Evolutionary conservation across 768 basidiomycete species (phyloP), one percentile per base, ranked within the genome.

Genomic region (Kwoniella sp.): DNA sequence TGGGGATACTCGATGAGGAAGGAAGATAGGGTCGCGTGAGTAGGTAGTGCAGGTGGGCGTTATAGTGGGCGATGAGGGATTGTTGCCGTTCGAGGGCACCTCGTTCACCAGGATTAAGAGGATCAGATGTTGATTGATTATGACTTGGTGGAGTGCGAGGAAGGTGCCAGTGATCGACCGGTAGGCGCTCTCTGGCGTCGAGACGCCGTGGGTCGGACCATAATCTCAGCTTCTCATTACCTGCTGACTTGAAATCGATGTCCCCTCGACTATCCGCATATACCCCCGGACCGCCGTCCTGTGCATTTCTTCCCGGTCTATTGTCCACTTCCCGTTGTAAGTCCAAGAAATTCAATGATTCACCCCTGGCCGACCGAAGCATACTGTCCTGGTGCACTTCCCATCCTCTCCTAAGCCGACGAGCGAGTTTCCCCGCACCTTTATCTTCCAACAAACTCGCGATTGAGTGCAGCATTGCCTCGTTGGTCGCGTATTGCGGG

Each of bases 351-450:
- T 37, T 25, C 13, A 50, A 11, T 4, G 48, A 52, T 55, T 38
- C 8, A 11, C 55, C 31, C 25, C 41, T 3, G 20, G 5, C 15
- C 8, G 41, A 45, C 20, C 20, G 8, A 9, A 8, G 41, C 15
- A 45, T 45, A 9, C 20, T 45, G 12, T 45, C 41, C 41, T 45
- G 41, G 20, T 45, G 26, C 67, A 61, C 20, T 20, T 71, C 69
- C 60, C 57, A 61, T 15, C 65, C 63, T 26, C 55, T 38, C 37
- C 66, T 50, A 13, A 77, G 56, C 17, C 65, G 53, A 22, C 47
- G 57, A 2, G 73, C 76, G 2, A 75, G 58, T 53, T 73, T 73
- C 1, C 70, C 71, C 9, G 76, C 69, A 2, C 72, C 73, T 30
- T 59, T 37, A 0, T 23, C 13, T 30, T 65, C 69, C 23, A 77